A percentile compares a stretch with the other conserved stretches of the same genome.
phyloP scores from a whole-genome alignment of 108 stramenopile genomes.

The Cylindrotheca closterium region DNA sequence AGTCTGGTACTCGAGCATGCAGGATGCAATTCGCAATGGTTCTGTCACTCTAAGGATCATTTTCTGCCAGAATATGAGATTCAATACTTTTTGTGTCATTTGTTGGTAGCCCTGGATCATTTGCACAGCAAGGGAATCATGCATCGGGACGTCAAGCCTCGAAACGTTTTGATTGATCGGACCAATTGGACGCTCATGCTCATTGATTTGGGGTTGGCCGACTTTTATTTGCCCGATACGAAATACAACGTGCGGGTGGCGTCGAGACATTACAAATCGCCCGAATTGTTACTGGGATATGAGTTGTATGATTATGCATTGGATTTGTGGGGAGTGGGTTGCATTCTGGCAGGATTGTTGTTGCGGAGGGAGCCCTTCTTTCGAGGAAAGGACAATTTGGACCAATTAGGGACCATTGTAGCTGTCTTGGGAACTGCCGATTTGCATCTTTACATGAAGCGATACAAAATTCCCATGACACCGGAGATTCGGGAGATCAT shows the following conservation, averaged over 20 bases:
- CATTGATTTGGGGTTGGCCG: slow-evolving; percentile 90
- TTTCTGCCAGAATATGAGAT: slow-evolving; percentile 79
- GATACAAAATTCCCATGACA: slow-evolving; percentile 42
- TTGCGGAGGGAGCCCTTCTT: slow-evolving; percentile 83
- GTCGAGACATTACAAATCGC: slow-evolving; percentile 90
- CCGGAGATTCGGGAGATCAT: slow-evolving; percentile 34
- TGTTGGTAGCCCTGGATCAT: slow-evolving; percentile 84
- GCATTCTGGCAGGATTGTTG: slow-evolving; percentile 77
- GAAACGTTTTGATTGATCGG: slow-evolving; percentile 88
- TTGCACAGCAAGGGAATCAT: slow-evolving; percentile 86
- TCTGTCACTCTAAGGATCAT: slow-evolving; percentile 67
- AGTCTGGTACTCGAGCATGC: slow-evolving; percentile 89
- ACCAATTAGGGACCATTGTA: slow-evolving; percentile 80
- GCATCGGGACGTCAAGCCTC: slow-evolving; percentile 95
- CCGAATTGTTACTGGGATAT: slow-evolving; percentile 85
- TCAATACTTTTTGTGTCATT: slow-evolving; percentile 83
- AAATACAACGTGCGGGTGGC: slow-evolving; percentile 90
- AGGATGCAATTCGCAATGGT: slow-evolving; percentile 75
- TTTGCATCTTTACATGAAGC: slow-evolving; percentile 54
- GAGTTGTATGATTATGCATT: slow-evolving; percentile 79
- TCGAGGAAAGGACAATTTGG: slow-evolving; percentile 78
- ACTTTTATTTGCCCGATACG: slow-evolving; percentile 87
- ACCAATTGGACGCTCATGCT: slow-evolving; percentile 60
- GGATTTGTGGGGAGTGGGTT: slow-evolving; percentile 88
- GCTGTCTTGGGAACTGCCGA: slow-evolving; percentile 72